A percentile compares a stretch with the other conserved stretches of the same genome.
These are phyloP conservation scores for Thalassiosira hispida DNA, from an alignment of 352 stramenopile genomes.

Conservation along the genomic window DNA sequence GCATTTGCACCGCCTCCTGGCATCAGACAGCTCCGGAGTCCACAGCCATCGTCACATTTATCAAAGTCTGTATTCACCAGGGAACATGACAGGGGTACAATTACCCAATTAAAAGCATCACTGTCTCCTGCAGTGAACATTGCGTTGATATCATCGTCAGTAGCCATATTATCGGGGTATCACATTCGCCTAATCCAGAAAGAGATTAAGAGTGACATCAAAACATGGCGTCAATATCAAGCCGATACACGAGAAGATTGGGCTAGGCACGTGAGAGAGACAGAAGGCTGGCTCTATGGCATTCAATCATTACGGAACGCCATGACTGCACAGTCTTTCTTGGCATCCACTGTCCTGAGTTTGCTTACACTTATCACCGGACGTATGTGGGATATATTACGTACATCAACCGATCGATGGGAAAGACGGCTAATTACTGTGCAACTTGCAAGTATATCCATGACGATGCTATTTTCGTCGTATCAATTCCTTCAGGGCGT, in stretches of 20 bases:
- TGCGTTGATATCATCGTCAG: constrained; percentile 8
- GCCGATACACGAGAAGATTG: constrained; percentile 31
- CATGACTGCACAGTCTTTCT: constrained; percentile 46
- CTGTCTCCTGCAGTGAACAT: not conserved
- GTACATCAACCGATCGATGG: not conserved
- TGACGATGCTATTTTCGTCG: constrained; percentile 28
- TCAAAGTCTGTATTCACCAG: too few species aligned
- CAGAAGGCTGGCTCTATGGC: constrained; percentile 50
- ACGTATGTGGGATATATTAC: constrained; percentile 25
- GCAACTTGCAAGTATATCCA: constrained; percentile 11
- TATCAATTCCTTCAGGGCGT: constrained; percentile 48
- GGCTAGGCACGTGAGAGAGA: constrained; percentile 33
- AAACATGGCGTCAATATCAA: constrained; percentile 39
- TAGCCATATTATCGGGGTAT: constrained; percentile 11
- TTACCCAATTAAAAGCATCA: too few species aligned
- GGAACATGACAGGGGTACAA: too few species aligned
- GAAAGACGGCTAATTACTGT: constrained; percentile 7
- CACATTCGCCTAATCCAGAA: constrained; percentile 1
- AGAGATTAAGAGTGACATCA: not conserved
- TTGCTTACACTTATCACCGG: constrained; percentile 32
- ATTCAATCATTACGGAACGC: constrained; percentile 50
- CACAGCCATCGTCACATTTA: too few species aligned
- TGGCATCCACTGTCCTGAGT: constrained; percentile 41
- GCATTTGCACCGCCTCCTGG: too few species aligned
- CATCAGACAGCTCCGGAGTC: too few species aligned